Conservation (phyloP, 169 alveolate species). For the Eimeria necatrix region DNA sequence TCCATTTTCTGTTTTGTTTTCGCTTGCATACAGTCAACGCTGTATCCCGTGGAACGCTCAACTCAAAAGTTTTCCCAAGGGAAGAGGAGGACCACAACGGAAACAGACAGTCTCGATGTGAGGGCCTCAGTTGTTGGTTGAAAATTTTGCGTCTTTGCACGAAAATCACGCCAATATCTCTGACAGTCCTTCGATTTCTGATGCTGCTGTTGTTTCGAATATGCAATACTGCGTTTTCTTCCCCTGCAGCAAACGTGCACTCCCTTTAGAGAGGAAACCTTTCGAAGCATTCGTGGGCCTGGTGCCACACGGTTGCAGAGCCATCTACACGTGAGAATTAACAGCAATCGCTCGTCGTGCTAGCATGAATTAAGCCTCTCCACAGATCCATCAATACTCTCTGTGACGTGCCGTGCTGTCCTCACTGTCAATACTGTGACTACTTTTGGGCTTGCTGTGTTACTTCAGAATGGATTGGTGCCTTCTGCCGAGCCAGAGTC, state of each 20-base stretch:
- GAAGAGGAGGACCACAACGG: constrained; percentile 25
- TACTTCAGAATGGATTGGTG: constrained; percentile 42
- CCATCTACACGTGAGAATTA: constrained; percentile 49
- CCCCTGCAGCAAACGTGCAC: constrained; percentile 60
- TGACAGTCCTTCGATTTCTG: not conserved
- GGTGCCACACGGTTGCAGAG: constrained; percentile 28
- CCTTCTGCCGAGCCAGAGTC: constrained; percentile 37
- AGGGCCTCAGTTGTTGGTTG: not conserved
- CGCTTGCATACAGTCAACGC: constrained; percentile 46
- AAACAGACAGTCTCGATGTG: constrained; percentile 54
- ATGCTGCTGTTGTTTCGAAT: not conserved
- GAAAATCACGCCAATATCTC: not conserved
- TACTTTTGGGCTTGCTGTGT: not conserved
- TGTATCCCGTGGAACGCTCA: constrained; percentile 9
- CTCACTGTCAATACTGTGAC: no score
- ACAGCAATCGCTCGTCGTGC: no score
- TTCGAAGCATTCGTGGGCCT: constrained; percentile 21
- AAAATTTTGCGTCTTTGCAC: not conserved
- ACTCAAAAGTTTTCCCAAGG: constrained; percentile 51
- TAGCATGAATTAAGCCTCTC: no score
- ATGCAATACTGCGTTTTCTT: not conserved
- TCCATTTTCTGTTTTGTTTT: not conserved
- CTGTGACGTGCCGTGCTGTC: no score
- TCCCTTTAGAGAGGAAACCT: constrained; percentile 29
- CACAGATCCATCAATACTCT: no score